Evolutionary conservation across 1,284 basidiomycete genomes (phyloP), one percentile per base, ranked within the genome.

Genomic region (Trichosporon asahii): DNA sequence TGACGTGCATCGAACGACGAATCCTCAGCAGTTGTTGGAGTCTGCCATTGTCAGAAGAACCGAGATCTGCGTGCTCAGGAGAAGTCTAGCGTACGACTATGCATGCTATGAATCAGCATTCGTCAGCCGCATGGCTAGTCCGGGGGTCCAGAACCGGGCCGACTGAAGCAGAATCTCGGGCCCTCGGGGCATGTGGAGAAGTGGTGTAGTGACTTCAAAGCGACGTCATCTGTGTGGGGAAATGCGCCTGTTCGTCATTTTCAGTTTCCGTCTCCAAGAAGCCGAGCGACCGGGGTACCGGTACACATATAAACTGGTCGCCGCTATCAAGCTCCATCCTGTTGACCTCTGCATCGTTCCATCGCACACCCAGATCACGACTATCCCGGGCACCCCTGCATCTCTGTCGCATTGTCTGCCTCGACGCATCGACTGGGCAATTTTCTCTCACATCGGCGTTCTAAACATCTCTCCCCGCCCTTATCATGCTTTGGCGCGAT

Each of bases 1-100:
- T 61, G 57, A 61, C 57, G 29, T 61, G 57, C 57, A 61, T 29
- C 27, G 57, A 23, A 61, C 57, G 57, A 61, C 57, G 57, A 61
- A 33, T 61, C 57, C 57, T 61, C 15, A 12, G 31, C 31, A 33
- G n/a, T 8, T 25, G 21, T 23, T 53, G n/a, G 49, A 23, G 21
- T 53, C 21, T n/a, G n/a, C n/a, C 21, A 8, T 8, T 53, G 8
- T n/a, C 9, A 2, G 40, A 8, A n/a, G 18, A 44, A 2, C 18
- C 5, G 18, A 44, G 40, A 44, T n/a, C 49, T 11, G 9, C 49
- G 21, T 23, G 49, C 21, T 25, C 49, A 7, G 9, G 49, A 23
- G 49, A 12, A 21, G 49, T 9, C 21, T 46, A 5, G 49, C 23
- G 49, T 53, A 14, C 49, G 49, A 53, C 49, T 11, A 21, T 53